Conservation (phyloP, 306 rosid genomes). For the Fragaria vesca region DNA sequence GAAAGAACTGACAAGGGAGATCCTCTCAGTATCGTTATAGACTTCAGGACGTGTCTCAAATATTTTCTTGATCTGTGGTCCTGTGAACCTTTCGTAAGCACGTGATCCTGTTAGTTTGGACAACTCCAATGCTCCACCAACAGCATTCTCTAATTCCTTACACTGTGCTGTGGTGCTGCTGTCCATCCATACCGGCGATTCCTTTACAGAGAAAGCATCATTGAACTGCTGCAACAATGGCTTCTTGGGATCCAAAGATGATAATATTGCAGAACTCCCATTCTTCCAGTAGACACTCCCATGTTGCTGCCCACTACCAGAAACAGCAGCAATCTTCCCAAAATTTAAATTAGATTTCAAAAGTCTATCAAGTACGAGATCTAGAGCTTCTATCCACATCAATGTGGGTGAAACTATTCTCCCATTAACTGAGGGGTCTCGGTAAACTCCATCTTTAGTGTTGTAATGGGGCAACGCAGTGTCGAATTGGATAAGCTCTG, state of each 20-base stretch:
- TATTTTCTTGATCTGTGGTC: slow-evolving; percentile 88
- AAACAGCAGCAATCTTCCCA: slow-evolving; percentile 62
- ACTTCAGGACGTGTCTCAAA: slow-evolving; percentile 54
- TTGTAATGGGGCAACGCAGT: slow-evolving; percentile 84
- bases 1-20: slow-evolving; percentile 94
- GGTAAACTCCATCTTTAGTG: slow-evolving; percentile 84
- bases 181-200: slow-evolving; percentile 97
- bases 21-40: slow-evolving; percentile 78
- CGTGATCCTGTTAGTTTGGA: slow-evolving; percentile 85
- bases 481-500: slow-evolving; percentile 77
- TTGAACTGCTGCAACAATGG: slow-evolving; percentile 59
- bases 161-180: slow-evolving; percentile 84
- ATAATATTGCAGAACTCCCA: slow-evolving; percentile 59
- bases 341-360: slow-evolving; percentile 59
- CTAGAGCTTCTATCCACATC: slow-evolving; percentile 98
- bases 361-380: slow-evolving; percentile 67
- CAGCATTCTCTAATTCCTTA: slow-evolving; percentile 74
- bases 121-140: slow-evolving; percentile 82
- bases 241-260: slow-evolving; percentile 63
- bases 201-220: slow-evolving; percentile 58
- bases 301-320: slow-evolving; percentile 97
- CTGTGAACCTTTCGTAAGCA: slow-evolving; percentile 77
- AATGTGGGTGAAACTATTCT: slow-evolving; percentile 90
- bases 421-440: slow-evolving; percentile 64
- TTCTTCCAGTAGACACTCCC: slow-evolving; percentile 94